Base-by-base conservation (phyloP, 1,139 yeast species). In the Blastobotrys elegans region DNA sequence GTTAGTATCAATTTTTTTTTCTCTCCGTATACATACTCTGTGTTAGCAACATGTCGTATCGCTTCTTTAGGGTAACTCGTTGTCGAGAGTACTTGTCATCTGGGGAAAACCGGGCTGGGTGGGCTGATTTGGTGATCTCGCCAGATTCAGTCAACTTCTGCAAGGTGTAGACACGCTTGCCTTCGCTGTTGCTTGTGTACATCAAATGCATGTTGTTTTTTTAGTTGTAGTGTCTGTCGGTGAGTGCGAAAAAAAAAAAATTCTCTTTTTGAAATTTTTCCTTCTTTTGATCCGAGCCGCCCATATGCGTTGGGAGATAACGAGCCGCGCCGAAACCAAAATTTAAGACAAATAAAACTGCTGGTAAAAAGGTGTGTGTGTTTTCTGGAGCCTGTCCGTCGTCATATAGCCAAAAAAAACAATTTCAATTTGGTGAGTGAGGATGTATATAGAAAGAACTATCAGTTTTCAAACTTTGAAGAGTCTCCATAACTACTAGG, bases 61-160 rank as follows among this genome's bases (percentile, higher is more conserved):
- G 84, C 79, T 88, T 92, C 82, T 94, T 94, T 67, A 94, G 79
- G 47, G 97, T 92, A 47, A 92, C 97, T 79, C 99, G 86, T 73
- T 94, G 97, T 77, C 97, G 85, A 50, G 98, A 92, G 76, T 88
- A 92, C 74, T 92, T 92, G 79, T 92, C 99, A 68, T 92, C 99
- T 60, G 99, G 99, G 43, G 98, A 92, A 70, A 92, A 92, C 71
- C 99, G 82, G 49, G 99, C 98, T 54, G 99, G 99, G 70, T 94
- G 99, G 30, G 98, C 98, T 57, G 96, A 86, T 74, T 89, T 88
- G 68, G 99, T 94, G 75, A 92, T 89, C 70, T 89, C 96, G 55
- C 97, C 97, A 10, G 75, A 72, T 54, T 77, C 89, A 46, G 95
- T 82, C 60, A 67, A 57, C 75, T 94, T 94, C 71, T 86, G 75